Percentiles rank a stretch among this genome's conserved stretches.
Conservation (phyloP, 2,329 filamentous ascomycete species). For the Coniochaeta hoffmannii region DNA sequence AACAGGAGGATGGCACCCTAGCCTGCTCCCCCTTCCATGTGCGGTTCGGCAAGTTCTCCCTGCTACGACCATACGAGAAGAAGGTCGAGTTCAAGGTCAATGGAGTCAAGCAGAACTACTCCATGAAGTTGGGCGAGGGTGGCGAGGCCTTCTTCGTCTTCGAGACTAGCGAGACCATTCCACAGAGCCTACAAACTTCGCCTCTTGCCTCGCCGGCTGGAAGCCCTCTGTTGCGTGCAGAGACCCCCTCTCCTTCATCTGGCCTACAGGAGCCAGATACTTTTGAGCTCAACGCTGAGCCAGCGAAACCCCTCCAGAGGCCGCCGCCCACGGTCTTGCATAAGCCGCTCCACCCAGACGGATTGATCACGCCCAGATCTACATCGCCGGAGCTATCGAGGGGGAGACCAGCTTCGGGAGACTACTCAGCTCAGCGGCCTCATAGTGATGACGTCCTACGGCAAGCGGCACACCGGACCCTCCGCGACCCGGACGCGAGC, state of each 20-base stretch:
- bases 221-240: slow-evolving; percentile 62
- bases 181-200: slow-evolving; percentile 89
- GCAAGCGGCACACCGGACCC: slow-evolving; percentile 31
- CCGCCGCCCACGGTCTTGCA: slow-evolving; percentile 38
- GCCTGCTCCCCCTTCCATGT: slow-evolving; percentile 97
- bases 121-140: slow-evolving; percentile 97
- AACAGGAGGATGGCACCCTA: slow-evolving; percentile 84
- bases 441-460: slow-evolving; percentile 50
- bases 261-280: slow-evolving; percentile 60
- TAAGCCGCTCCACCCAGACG: slow-evolving; percentile 21
- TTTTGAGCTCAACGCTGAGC: slow-evolving; percentile 53
- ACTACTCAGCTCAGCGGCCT: slow-evolving; percentile 41
- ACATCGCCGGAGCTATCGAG: slow-evolving; percentile 43
- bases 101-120: slow-evolving; percentile 80
- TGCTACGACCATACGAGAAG: slow-evolving; percentile 91
- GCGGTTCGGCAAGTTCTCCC: slow-evolving; percentile 96
- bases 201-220: slow-evolving; percentile 84
- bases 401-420: slow-evolving; percentile 39
- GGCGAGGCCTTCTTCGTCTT: slow-evolving; percentile 99
- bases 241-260: slow-evolving; percentile 31
- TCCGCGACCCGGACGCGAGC: slow-evolving; percentile 22
- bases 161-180: slow-evolving; percentile 85
- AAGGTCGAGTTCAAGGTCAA: slow-evolving; percentile 99
- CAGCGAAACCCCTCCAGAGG: slow-evolving; percentile 29
- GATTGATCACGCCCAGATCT: slow-evolving; percentile 44